Evolutionary conservation across 2,329 filamentous ascomycete species (phyloP).

Genomic region (Dactylonectria estremocensis): DNA sequence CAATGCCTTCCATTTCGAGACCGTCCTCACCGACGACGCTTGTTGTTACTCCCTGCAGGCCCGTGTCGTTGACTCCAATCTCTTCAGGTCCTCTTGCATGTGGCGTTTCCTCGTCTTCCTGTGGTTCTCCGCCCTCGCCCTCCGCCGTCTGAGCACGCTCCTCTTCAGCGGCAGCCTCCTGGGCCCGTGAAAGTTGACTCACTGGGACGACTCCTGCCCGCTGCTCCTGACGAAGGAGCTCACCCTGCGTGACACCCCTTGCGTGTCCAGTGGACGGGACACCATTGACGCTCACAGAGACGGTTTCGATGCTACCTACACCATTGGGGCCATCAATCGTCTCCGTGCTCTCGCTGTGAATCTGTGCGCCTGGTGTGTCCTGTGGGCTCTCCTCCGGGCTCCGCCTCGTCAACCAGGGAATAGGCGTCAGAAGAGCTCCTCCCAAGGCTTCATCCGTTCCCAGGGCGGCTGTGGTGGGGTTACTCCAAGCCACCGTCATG

Average conservation of each 20-base stretch:
- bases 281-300: conserved; percentile 82
- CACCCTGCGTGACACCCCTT: conserved; percentile 83
- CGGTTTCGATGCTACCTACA: conserved; percentile 84
- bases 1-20: conserved; percentile 69
- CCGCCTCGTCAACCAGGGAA: conserved; percentile 82
- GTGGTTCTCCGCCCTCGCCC: conserved; percentile 52
- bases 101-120: conserved; percentile 72
- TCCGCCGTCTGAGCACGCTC: conserved; percentile 46
- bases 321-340: conserved; percentile 88
- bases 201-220: conserved; percentile 84
- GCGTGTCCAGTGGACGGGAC: conserved; percentile 67
- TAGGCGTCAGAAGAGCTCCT: conserved; percentile 92
- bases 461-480: conserved; percentile 65
- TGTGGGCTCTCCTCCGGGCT: conserved; percentile 52
- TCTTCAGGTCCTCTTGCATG: conserved; percentile 89
- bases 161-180: conserved; percentile 50
- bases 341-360: conserved; percentile 82
- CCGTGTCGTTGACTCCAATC: conserved; percentile 89
- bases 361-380: conserved; percentile 55
- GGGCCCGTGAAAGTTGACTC: conserved; percentile 68
- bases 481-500: conserved; percentile 62
- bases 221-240: conserved; percentile 89
- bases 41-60: conserved; percentile 73
- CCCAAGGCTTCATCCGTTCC: conserved; percentile 92
- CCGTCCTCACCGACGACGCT: conserved; percentile 57